Percentiles rank a stretch among this genome's conserved stretches.
These are phyloP conservation scores for Dentipellis sp. DNA, from an alignment of 768 basidiomycete species.

Conservation along the genomic window DNA sequence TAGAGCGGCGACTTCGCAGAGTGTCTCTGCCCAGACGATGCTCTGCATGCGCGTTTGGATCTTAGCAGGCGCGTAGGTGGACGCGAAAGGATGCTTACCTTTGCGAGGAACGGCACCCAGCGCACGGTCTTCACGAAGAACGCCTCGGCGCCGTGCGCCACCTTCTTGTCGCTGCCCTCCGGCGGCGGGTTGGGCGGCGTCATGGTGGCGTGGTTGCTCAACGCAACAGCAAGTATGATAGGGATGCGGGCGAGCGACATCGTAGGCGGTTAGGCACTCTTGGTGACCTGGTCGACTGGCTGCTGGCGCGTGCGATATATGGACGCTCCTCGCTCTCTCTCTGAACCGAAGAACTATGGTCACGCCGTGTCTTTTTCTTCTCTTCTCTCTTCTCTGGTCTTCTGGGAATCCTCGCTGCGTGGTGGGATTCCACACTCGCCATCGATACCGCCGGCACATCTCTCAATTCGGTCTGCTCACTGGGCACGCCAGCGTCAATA, in stretches of 20 bases:
- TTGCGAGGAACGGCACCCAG: not conserved
- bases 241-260: not conserved
- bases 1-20: not conserved
- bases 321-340: too few relatives aligned
- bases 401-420: too few relatives aligned
- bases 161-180: not conserved
- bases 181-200: not conserved
- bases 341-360: too few relatives aligned
- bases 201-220: not conserved
- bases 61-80: too few relatives aligned
- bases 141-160: not conserved
- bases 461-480: too few relatives aligned
- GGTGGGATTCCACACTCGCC: too few relatives aligned
- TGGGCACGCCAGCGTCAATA: too few relatives aligned
- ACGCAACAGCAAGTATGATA: not conserved
- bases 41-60: not conserved
- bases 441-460: too few relatives aligned
- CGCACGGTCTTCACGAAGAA: not conserved
- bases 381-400: too few relatives aligned
- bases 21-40: not conserved
- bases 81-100: not conserved
- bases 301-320: too few relatives aligned
- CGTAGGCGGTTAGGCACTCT: not conserved
- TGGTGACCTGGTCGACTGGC: too few relatives aligned
- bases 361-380: too few relatives aligned